A percentile compares a stretch with the other conserved stretches of the same genome.
These are phyloP conservation scores for Triangularia setosa DNA, from an alignment of 2,329 filamentous ascomycete genomes.

Conservation along the genomic window DNA sequence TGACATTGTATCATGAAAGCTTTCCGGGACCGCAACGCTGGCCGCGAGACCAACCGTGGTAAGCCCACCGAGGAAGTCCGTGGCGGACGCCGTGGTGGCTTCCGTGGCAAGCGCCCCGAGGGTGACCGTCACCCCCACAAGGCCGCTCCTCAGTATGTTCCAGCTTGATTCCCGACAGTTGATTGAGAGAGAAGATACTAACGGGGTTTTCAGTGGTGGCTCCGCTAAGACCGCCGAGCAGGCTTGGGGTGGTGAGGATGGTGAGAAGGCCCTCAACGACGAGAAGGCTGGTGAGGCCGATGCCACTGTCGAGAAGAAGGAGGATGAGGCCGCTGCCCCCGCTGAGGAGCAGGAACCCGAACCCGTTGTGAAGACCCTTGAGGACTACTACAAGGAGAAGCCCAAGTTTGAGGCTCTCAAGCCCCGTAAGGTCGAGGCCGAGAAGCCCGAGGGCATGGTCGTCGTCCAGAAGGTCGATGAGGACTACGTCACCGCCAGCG, in stretches of 20 bases:
- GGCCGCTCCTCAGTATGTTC: slow-evolving; percentile 41
- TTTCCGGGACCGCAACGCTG: slow-evolving; percentile 84
- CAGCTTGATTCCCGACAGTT: neutral
- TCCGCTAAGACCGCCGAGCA: slow-evolving; percentile 84
- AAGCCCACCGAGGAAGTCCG: slow-evolving; percentile 69
- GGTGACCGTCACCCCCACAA: slow-evolving; percentile 55
- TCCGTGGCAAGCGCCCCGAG: slow-evolving; percentile 51
- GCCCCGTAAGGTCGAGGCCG: slow-evolving; percentile 39
- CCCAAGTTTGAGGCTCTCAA: slow-evolving; percentile 68
- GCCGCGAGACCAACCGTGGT: slow-evolving; percentile 75
- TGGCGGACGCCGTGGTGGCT: slow-evolving; percentile 53
- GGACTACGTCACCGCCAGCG: slow-evolving; percentile 70
- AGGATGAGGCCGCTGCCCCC: slow-evolving; percentile 67
- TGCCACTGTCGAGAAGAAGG: slow-evolving; percentile 64
- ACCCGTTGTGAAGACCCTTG: slow-evolving; percentile 65
- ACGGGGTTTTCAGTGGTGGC: slow-evolving; percentile 51
- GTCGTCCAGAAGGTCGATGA: slow-evolving; percentile 75
- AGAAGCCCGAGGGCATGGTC: slow-evolving; percentile 73
- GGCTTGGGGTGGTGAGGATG: slow-evolving; percentile 82
- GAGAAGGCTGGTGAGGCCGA: slow-evolving; percentile 89
- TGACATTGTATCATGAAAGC: slow-evolving; percentile 47
- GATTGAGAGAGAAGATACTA: slow-evolving; percentile 1
- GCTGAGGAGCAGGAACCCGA: slow-evolving; percentile 48
- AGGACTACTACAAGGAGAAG: slow-evolving; percentile 73
- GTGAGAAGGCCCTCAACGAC: slow-evolving; percentile 80